Evolutionary conservation across 1,284 basidiomycete species (phyloP).

Genomic region (Rhodotorula sp.): DNA sequence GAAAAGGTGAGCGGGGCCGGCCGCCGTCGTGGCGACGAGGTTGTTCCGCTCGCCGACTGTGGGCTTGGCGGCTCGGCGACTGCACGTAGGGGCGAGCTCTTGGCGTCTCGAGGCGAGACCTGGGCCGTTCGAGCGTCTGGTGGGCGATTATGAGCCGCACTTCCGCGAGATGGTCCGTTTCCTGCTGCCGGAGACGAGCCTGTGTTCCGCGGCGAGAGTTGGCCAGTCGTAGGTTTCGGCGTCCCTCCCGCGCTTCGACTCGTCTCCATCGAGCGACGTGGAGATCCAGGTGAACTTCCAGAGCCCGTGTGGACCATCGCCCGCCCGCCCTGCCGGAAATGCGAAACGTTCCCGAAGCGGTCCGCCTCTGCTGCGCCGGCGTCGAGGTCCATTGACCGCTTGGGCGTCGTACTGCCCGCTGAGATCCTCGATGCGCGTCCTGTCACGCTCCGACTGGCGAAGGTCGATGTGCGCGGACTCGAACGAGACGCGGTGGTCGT

Average conservation of each 20-base stretch:
- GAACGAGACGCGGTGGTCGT: too few species aligned
- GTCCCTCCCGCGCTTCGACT: not conserved
- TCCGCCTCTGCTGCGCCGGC: not conserved
- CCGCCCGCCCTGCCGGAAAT: not conserved
- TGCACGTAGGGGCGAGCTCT: too few species aligned
- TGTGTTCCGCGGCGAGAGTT: not conserved
- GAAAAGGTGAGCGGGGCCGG: conserved; percentile 31
- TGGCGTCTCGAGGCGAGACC: too few species aligned
- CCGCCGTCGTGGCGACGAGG: conserved; percentile 13
- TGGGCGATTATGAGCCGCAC: not conserved
- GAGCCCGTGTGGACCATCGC: too few species aligned
- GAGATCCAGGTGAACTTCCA: too few species aligned
- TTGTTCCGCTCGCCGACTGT: not conserved
- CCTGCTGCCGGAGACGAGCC: not conserved
- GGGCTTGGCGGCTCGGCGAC: not conserved
- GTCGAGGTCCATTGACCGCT: not conserved
- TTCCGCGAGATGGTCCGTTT: not conserved
- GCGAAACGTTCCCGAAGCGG: not conserved
- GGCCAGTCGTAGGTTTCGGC: not conserved
- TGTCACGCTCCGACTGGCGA: too few species aligned
- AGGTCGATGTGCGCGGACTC: too few species aligned
- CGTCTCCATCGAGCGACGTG: not conserved
- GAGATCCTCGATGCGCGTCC: too few species aligned
- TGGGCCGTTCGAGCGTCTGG: not conserved
- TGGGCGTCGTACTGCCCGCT: too few species aligned